Percentiles rank a stretch among this genome's conserved stretches.
These are phyloP conservation scores for Rutidosis leptorrhynchoides DNA, from an alignment of 129 eudicot species.

Conservation along the genomic window DNA sequence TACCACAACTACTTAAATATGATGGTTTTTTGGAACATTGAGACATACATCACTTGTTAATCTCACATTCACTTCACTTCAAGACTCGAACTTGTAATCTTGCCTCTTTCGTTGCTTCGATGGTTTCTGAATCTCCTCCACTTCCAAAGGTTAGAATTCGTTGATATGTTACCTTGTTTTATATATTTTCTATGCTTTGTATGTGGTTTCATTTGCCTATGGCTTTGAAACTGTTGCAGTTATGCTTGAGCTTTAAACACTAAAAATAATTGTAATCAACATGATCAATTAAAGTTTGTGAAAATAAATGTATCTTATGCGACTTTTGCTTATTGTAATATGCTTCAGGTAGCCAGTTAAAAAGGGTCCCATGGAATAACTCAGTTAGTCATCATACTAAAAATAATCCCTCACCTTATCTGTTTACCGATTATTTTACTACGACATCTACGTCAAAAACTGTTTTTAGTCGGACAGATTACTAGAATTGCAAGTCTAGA, in stretches of 20 bases:
- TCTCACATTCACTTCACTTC: constrained; percentile 34
- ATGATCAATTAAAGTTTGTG: background rate
- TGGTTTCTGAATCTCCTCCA: constrained; percentile 73
- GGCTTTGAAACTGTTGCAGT: background rate
- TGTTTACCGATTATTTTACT: too few relatives aligned
- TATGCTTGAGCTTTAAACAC: background rate
- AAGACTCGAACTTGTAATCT: constrained; percentile 11
- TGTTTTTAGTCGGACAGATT: too few relatives aligned
- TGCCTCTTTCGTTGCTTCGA: constrained; percentile 26
- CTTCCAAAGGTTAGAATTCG: constrained; percentile 48
- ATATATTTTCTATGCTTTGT: background rate
- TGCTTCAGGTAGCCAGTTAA: too few relatives aligned
- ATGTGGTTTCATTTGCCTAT: background rate
- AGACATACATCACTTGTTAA: constrained; percentile 19
- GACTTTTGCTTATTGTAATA: background rate
- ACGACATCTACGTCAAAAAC: too few relatives aligned
- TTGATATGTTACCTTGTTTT: background rate
- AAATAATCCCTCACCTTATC: too few relatives aligned
- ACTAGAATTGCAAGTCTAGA: background rate
- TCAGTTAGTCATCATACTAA: too few relatives aligned
- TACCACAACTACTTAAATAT: constrained; percentile 51
- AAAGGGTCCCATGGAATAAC: too few relatives aligned
- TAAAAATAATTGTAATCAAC: background rate
- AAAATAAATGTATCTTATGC: background rate
- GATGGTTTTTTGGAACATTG: constrained; percentile 16